Evolutionary conservation across 345 rosid species (phyloP), one percentile per base, ranked within the genome.

Genomic region (Conringia planisiliqua): DNA sequence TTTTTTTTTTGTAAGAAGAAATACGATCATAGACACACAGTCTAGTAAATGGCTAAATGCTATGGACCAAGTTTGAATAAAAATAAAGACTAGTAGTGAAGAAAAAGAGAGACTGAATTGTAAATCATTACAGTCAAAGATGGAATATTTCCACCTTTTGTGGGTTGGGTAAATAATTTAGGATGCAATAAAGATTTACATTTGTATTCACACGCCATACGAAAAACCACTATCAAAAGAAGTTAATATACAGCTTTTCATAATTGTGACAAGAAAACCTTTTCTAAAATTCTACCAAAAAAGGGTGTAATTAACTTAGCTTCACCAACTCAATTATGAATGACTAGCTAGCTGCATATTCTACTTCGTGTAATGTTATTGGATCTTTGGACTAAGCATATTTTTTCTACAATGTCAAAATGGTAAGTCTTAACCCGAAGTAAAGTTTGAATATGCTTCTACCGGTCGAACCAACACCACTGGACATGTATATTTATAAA

Each of bases 81-180:
- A 61, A 33, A 42, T 6, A 42, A 33, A 54, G 33, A 51, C 16
- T 72, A 55, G 40, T 51, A 59, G 59, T 71, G 57, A 46, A 50
- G 65, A 62, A 62, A 32, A 39, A 51, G 1, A 61, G 39, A 66
- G 78, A 59, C 62, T 74, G 62, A 24, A 73, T 44, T 66, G 51
- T 58, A 61, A 58, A 66, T 74, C 78, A 74, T 66, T 56, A 27
- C 73, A 58, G 72, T 74, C 61, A 74, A 74, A 66, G 67, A 46
- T 66, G 50, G 58, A 66, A 66, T 27, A 66, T 57, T 57, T 55
- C 26, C 18, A 63, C 39, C 12, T 30, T 56, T 66, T 39, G 13
- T 66, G 27, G 39, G 42, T 27, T 17, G 16, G 61, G 18, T 66
- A 66, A 47, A 66, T 58, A 35, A 48, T 38, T 58, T 46, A 36